Base-by-base conservation (phyloP, 441 rosid genomes). In the Isatis lusitanica region DNA sequence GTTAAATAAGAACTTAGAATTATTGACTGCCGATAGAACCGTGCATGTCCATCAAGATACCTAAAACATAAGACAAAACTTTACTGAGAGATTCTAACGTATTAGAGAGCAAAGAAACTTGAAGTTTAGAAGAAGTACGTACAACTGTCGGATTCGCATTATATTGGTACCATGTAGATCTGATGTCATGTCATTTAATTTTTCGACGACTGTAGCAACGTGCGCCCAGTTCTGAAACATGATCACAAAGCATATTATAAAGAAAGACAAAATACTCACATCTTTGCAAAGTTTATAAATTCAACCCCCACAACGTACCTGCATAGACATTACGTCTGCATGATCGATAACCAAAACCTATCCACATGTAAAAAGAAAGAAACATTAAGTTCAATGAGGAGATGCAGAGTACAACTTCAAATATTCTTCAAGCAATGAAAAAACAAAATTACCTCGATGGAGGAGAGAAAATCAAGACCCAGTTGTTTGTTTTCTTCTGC, bases 291-390 rank as follows among this genome's bases (percentile, higher is more conserved):
- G 2, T 47, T 9, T 44, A 6, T 44, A 44, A 17, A 15, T 44
- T 44, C n/a, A 26, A 17, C 9, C 36, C 59, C 57, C 58, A 72
- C 35, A 63, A 62, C 61, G 16, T 83, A 92, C 99, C 97, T 94
- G 98, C 96, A 89, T 85, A 43, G 94, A 81, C 73, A 92, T 90
- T 51, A 94, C 84, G 78, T 94, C 98, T 5, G 97, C 96, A 79
- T 94, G 93, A 81, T 94, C 98, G 70, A 94, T 82, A 71, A 92
- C 82, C 77, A 89, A 87, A 79, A 92, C 88, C 99, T 94, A 90
- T 69, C 74, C 64, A 71, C 56, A 58, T 24, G 66, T 48, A 33
- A 47, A 47, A 28, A 7, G 43, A 56, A 63, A 33, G 31, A 50
- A 50, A 50, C 53, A 26, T 10, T 9, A 50, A 33, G 55, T 50